Evolutionary conservation across 371 early-diverging fungal genomes (phyloP).

Genomic region (Mucor plumbeus): DNA sequence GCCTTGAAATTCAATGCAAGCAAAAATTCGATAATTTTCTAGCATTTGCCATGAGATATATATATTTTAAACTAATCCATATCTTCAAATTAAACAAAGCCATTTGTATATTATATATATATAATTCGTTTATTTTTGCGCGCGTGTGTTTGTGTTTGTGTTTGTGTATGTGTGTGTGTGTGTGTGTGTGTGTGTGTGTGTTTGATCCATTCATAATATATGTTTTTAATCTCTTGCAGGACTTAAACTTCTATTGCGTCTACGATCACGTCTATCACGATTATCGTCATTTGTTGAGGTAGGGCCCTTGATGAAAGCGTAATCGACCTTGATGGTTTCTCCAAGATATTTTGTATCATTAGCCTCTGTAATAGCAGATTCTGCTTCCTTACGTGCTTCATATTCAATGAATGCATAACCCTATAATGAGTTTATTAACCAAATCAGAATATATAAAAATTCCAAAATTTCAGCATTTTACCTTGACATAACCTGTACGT

Average conservation of each 20-base stretch:
- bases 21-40: too few relatives aligned
- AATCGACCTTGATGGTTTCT: constrained; percentile 74
- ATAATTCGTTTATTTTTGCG: too few relatives aligned
- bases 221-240: constrained; percentile 20
- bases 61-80: too few relatives aligned
- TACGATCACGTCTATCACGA: constrained; percentile 29
- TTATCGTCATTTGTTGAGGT: background rate
- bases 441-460: background rate
- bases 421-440: constrained; percentile 41
- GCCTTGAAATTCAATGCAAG: too few relatives aligned
- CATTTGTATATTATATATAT: too few relatives aligned
- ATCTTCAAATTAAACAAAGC: too few relatives aligned
- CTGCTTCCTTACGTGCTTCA: constrained; percentile 81
- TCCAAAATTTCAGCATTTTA: constrained; percentile 25
- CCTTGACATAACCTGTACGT: constrained; percentile 95
- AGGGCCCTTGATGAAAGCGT: constrained; percentile 77
- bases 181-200: too few relatives aligned
- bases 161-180: too few relatives aligned
- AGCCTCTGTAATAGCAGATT: constrained; percentile 75
- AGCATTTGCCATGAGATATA: too few relatives aligned
- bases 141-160: too few relatives aligned
- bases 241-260: constrained; percentile 34
- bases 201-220: too few relatives aligned
- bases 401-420: constrained; percentile 96
- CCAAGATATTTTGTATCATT: constrained; percentile 78